Conservation (phyloP, 2,329 filamentous ascomycete genomes). For the Pseudogymnoascus sp. region DNA sequence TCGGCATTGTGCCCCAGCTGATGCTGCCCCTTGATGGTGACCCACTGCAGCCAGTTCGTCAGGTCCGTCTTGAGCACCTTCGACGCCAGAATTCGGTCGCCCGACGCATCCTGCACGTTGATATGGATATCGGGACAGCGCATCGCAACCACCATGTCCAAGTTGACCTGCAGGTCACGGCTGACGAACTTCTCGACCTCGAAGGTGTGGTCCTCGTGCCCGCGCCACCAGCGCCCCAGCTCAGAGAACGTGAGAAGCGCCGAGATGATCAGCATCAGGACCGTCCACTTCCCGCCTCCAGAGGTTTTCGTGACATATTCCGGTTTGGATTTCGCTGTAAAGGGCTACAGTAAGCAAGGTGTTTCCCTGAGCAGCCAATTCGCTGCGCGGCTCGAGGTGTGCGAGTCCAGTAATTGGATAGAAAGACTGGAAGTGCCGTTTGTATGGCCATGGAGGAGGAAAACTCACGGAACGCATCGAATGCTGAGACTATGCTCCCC, state of each 20-base stretch:
- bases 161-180: conserved; percentile 83
- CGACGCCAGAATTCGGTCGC: conserved; percentile 82
- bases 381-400: background rate
- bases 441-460: background rate
- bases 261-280: conserved; percentile 70
- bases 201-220: conserved; percentile 80
- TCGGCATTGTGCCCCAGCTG: conserved; percentile 48
- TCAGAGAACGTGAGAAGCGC: conserved; percentile 70
- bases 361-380: background rate
- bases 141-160: conserved; percentile 91
- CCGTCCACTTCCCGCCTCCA: conserved; percentile 88
- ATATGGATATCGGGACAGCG: conserved; percentile 79
- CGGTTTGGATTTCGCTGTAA: conserved; percentile 83
- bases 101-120: conserved; percentile 93
- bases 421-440: background rate
- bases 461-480: conserved; percentile 89
- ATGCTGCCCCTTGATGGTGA: conserved; percentile 59
- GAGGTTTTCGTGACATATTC: conserved; percentile 81
- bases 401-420: background rate
- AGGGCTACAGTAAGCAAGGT: background rate
- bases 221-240: conserved; percentile 72
- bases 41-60: conserved; percentile 79
- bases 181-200: conserved; percentile 87
- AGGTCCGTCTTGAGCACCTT: conserved; percentile 64
- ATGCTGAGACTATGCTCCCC: conserved; percentile 67